Percentiles rank a stretch among this genome's conserved stretches.
phyloP scores from a whole-genome alignment of 2,329 filamentous ascomycete species.

The Neofusicoccum kwambonambiense region DNA sequence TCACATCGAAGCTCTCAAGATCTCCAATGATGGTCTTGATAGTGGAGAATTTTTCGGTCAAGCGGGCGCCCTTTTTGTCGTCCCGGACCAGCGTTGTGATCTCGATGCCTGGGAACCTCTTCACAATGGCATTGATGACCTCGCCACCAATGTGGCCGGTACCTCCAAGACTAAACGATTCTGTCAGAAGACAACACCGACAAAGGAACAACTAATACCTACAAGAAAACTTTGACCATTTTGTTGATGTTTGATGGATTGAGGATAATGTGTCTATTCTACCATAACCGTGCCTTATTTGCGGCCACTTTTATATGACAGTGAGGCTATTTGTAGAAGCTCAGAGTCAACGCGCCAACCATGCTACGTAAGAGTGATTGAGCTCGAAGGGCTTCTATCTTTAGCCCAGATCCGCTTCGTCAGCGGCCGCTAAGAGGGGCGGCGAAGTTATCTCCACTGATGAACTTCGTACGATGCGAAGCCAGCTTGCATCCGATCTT shows the following conservation, averaged over 20 bases:
- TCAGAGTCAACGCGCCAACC: no score
- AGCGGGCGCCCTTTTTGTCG: background rate
- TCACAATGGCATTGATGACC: background rate
- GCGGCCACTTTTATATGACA: no score
- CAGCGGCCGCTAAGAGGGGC: no score
- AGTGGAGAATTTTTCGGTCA: background rate
- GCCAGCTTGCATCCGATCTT: no score
- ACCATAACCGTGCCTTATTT: no score
- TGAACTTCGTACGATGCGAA: no score
- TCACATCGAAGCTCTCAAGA: background rate
- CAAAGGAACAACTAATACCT: background rate
- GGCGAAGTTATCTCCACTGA: no score
- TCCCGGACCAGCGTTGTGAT: background rate
- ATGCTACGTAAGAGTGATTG: no score
- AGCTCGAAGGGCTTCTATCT: no score
- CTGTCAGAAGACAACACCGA: background rate
- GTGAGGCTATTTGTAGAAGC: no score
- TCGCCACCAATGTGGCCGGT: constrained; percentile 12
- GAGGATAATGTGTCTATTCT: background rate
- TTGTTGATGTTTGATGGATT: background rate
- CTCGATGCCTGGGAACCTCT: background rate
- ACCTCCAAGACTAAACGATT: background rate
- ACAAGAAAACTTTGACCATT: background rate
- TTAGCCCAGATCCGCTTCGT: no score
- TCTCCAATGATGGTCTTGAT: constrained; percentile 1